Base-by-base conservation (phyloP, 1,284 basidiomycete genomes). In the Malassezia furfur region DNA sequence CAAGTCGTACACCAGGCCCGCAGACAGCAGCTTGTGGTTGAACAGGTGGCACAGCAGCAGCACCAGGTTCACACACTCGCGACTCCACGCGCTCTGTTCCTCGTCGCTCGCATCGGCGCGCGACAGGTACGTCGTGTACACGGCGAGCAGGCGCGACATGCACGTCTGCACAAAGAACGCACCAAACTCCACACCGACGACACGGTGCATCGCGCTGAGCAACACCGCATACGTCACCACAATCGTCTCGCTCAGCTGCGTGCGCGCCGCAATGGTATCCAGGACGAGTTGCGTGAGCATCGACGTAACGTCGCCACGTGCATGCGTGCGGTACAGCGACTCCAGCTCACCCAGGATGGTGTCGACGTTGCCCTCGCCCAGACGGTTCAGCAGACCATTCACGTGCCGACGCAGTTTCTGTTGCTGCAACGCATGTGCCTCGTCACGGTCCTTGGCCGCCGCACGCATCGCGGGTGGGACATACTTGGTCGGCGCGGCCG, bases 11-110 rank as follows among this genome's bases (percentile, higher is more conserved):
- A 96, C 78, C 17, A 98, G 80, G 4, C 86, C 79, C 57, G 85
- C 88, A 1, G 88, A 89, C 43, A 96, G 81, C 22, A 96, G 87
- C 75, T 89, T 87, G 68, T 96, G 88, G 74, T 96, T 96, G 79
- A 96, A 96, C 35, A 98, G 78, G 72, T 96, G 89, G 2, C 89
- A 87, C 21, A 96, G 78, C 9, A 98, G 80, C 0, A 88, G 83
- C 32, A 91, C 80, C 30, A 99, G 77, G 74, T 98, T 98, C 15
- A 86, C 83, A 59, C 85, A 85, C 74, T 94, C 88, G 76, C 96
- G 96, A 36, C 52, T 65, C 59, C 32, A 62, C 60, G 57, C 9
- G 15, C 49, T 22, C 57, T 35, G 48, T 3, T 38, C 50, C 8
- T 30, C 47, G 21, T 38, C 34, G 9, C n/a, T 19, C 1, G 15